Conservation (phyloP, 768 basidiomycete genomes). For the Myochromella boudieri region DNA sequence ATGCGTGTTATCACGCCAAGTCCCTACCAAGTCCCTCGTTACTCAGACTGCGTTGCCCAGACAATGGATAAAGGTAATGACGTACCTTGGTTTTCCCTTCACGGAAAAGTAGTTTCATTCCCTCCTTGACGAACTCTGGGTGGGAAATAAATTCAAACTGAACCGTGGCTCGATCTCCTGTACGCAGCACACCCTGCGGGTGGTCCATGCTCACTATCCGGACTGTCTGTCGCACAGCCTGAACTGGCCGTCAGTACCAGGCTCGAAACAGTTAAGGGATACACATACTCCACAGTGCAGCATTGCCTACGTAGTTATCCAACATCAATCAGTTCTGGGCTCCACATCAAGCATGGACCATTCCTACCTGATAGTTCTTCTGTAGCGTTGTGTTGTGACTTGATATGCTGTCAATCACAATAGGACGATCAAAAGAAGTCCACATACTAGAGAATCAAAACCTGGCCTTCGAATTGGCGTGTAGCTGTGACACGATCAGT, state of each 20-base stretch:
- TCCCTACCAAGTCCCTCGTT: conserved; percentile 50
- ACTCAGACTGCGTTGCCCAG: neutral
- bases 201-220: conserved; percentile 90
- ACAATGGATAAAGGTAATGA: conserved; percentile 6
- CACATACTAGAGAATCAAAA: conserved; percentile 86
- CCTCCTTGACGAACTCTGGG: conserved; percentile 89
- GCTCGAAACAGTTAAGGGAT: neutral
- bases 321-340: neutral
- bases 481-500: conserved; percentile 62
- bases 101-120: conserved; percentile 90
- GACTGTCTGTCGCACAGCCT: conserved; percentile 92
- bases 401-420: neutral
- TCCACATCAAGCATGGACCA: neutral
- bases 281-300: conserved; percentile 83
- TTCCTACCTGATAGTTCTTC: conserved; percentile 82
- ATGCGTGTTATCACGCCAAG: conserved; percentile 75
- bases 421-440: neutral
- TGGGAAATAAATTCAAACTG: conserved; percentile 92
- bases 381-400: conserved; percentile 94
- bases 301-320: conserved; percentile 64
- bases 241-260: conserved; percentile 6
- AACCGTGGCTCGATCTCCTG: conserved; percentile 94
- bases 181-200: conserved; percentile 84
- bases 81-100: conserved; percentile 94
- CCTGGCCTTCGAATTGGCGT: conserved; percentile 88